A percentile compares a stretch with the other conserved stretches of the same genome.
Conservation (phyloP, 345 rosid species). For the Lenwebbia sp. region DNA sequence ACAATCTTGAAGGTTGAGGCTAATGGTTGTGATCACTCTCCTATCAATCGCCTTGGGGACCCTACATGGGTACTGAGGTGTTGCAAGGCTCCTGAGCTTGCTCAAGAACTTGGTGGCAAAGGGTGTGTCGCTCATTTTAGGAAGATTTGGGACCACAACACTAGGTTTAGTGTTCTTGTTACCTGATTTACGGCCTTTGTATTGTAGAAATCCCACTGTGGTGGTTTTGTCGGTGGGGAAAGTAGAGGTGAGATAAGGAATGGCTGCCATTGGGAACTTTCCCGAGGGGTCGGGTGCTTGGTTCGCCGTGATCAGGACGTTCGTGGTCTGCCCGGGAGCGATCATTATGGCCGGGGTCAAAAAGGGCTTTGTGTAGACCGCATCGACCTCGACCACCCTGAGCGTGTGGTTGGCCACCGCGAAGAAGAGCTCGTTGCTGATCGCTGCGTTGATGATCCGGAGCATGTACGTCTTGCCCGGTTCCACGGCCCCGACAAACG, state of each 20-base stretch:
- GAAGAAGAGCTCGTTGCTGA: slow-evolving; percentile 53
- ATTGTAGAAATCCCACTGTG: slow-evolving; percentile 35
- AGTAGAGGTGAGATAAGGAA: slow-evolving; percentile 40
- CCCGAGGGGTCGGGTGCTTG: slow-evolving; percentile 24
- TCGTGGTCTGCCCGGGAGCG: slow-evolving; percentile 69
- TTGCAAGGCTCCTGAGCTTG: slow-evolving; percentile 30
- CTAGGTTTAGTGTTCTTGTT: neutral
- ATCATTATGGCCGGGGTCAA: slow-evolving; percentile 38
- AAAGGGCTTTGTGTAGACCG: slow-evolving; percentile 50
- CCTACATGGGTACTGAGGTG: slow-evolving; percentile 37
- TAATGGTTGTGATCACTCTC: slow-evolving; percentile 28
- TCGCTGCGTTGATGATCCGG: slow-evolving; percentile 55
- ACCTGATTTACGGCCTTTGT: slow-evolving; percentile 4
- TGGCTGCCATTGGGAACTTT: slow-evolving; percentile 35
- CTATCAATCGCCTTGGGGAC: slow-evolving; percentile 44
- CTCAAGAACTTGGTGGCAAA: slow-evolving; percentile 28
- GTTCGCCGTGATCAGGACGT: slow-evolving; percentile 33
- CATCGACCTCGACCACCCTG: slow-evolving; percentile 55
- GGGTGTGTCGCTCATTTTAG: slow-evolving; percentile 29
- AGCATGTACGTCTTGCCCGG: slow-evolving; percentile 50
- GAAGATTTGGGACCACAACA: slow-evolving; percentile 17
- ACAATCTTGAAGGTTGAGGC: slow-evolving; percentile 54
- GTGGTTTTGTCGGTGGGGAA: slow-evolving; percentile 51
- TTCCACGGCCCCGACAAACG: slow-evolving; percentile 31
- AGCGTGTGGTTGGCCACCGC: slow-evolving; percentile 39